Evolutionary conservation across 495 filamentous ascomycete genomes (phyloP).

Genomic region (Cenococcum geophilum): DNA sequence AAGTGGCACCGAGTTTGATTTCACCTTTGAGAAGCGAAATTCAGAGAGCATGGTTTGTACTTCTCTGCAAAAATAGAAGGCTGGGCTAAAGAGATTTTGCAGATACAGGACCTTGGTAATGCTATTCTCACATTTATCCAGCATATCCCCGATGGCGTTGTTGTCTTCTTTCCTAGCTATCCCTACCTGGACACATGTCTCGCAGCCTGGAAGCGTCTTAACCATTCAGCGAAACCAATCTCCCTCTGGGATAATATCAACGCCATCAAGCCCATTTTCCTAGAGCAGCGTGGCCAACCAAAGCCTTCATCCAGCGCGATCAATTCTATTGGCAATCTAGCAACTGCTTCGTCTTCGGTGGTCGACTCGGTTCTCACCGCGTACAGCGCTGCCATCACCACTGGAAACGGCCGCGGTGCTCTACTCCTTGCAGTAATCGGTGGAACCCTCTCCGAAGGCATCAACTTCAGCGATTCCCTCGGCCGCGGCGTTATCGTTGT

Average conservation of each 20-base stretch:
- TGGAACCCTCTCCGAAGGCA: conserved; percentile 90
- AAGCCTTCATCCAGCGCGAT: conserved; percentile 41
- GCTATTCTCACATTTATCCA: conserved; percentile 64
- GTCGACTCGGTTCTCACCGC: conserved; percentile 63
- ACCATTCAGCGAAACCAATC: conserved; percentile 31
- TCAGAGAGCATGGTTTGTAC: conserved; percentile 50
- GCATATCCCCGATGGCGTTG: conserved; percentile 79
- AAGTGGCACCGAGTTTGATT: conserved; percentile 64
- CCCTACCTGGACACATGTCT: conserved; percentile 75
- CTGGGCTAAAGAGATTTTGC: not conserved
- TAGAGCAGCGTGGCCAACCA: conserved; percentile 30
- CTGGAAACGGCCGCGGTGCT: conserved; percentile 54
- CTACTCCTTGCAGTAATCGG: conserved; percentile 91
- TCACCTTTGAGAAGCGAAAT: conserved; percentile 72
- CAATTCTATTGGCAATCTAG: conserved; percentile 33
- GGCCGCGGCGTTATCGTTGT: conserved; percentile 85
- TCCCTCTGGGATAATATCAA: conserved; percentile 25
- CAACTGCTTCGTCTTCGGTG: conserved; percentile 14
- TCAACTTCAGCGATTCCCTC: conserved; percentile 92
- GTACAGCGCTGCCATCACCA: conserved; percentile 64
- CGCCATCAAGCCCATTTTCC: conserved; percentile 36
- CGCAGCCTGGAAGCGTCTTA: conserved; percentile 52
- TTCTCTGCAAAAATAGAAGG: not conserved
- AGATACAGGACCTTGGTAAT: conserved; percentile 71
- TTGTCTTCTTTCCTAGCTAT: conserved; percentile 97